A percentile compares a stretch with the other conserved stretches of the same genome.
Conservation (phyloP, 1,284 basidiomycete genomes). For the Pseudozyma pruni region DNA sequence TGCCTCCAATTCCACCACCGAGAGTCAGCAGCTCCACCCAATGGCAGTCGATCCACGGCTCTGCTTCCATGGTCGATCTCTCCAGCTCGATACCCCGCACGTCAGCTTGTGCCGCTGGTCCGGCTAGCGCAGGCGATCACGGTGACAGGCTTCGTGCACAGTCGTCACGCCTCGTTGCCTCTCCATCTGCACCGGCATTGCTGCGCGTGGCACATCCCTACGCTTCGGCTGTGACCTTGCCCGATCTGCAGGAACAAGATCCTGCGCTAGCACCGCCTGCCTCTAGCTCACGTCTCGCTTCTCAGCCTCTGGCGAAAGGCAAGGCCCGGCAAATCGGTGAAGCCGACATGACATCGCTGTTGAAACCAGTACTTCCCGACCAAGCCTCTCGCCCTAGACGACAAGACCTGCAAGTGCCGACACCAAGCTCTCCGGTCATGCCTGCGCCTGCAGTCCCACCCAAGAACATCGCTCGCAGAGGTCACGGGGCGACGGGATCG, state of each 20-base stretch:
- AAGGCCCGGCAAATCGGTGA: too few relatives aligned
- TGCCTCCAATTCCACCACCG: slow-evolving; percentile 41
- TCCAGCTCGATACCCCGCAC: slow-evolving; percentile 12
- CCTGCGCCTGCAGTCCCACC: slow-evolving; percentile 18
- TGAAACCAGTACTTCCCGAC: too few relatives aligned
- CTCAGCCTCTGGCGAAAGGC: too few relatives aligned
- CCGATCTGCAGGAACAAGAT: slow-evolving; percentile 5
- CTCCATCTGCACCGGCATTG: slow-evolving; percentile 13
- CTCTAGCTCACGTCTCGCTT: neutral
- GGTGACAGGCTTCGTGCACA: neutral
- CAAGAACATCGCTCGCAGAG: slow-evolving; percentile 3
- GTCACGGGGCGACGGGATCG: neutral
- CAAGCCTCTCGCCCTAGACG: slow-evolving; percentile 3
- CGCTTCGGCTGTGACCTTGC: slow-evolving; percentile 9
- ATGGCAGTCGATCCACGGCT: slow-evolving; percentile 39
- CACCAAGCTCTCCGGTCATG: neutral
- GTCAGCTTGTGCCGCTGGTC: slow-evolving; percentile 8
- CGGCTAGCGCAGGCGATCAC: slow-evolving; percentile 14
- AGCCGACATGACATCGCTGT: too few relatives aligned
- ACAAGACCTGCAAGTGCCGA: neutral
- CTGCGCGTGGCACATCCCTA: slow-evolving; percentile 28
- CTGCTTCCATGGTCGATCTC: slow-evolving; percentile 29
- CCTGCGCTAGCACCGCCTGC: neutral
- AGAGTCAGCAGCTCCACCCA: slow-evolving; percentile 36
- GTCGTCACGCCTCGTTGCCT: slow-evolving; percentile 3